phyloP scores from a whole-genome alignment of 139 green algal species.

The Coccomyxa sp. region DNA sequence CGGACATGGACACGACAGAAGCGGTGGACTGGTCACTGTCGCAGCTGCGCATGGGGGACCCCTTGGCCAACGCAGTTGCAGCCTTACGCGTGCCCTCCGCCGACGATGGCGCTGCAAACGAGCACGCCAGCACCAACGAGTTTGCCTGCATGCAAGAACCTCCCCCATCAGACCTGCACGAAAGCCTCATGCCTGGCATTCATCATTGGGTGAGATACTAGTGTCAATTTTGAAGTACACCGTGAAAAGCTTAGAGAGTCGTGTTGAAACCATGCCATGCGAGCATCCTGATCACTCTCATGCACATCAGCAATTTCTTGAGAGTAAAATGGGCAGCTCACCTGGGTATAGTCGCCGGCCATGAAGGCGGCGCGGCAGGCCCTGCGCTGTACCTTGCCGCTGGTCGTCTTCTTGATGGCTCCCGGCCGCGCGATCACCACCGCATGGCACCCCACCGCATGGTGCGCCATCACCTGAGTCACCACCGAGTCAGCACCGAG shows the following conservation, averaged over 20 bases:
- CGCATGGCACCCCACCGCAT: background rate
- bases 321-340: background rate
- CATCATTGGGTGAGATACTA: background rate
- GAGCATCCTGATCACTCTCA: no score
- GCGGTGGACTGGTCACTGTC: background rate
- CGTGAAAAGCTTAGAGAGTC: no score
- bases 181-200: background rate
- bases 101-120: background rate
- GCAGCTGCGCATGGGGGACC: background rate
- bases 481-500: no score
- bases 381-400: constrained; percentile 19
- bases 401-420: constrained; percentile 24
- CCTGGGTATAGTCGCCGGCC: background rate
- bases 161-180: background rate
- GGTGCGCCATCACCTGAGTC: constrained; percentile 1
- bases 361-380: constrained; percentile 4
- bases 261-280: no score
- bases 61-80: background rate
- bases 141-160: background rate
- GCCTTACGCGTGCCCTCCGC: background rate
- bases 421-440: background rate
- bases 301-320: no score
- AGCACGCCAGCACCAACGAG: background rate
- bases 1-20: background rate
- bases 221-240: no score